Evolutionary conservation across 169 alveolate genomes (phyloP).

Genomic region (Cardiosporidium cionae): DNA sequence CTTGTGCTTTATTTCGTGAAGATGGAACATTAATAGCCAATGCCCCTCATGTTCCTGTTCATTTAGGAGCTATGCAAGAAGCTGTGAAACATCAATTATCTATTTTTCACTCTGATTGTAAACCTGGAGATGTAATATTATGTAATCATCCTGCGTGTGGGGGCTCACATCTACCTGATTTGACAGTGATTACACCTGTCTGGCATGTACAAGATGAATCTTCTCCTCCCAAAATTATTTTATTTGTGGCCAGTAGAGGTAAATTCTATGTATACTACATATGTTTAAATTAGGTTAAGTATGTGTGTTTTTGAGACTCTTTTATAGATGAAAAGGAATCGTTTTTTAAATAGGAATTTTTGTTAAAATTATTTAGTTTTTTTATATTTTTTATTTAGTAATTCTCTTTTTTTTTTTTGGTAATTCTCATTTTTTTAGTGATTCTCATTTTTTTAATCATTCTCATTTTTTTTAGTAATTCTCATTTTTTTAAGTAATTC

Average conservation of each 20-base stretch:
- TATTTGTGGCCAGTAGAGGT: neutral
- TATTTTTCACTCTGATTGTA: neutral
- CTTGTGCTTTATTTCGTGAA: slow-evolving; percentile 67
- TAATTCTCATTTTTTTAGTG: too few species aligned
- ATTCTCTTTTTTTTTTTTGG: too few species aligned
- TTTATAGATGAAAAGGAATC: too few species aligned
- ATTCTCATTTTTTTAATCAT: too few species aligned
- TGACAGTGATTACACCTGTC: slow-evolving; percentile 74
- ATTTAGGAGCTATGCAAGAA: slow-evolving; percentile 73
- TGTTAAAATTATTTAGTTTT: too few species aligned
- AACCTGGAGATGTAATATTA: slow-evolving; percentile 43
- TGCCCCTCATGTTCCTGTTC: slow-evolving; percentile 84
- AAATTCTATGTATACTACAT: too few species aligned
- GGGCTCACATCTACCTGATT: slow-evolving; percentile 79
- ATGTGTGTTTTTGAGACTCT: too few species aligned
- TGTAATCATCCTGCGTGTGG: slow-evolving; percentile 70
- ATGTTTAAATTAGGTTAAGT: too few species aligned
- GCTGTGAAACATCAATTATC: slow-evolving; percentile 34
- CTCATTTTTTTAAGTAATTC: too few species aligned
- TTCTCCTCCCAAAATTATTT: neutral
- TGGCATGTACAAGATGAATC: slow-evolving; percentile 29
- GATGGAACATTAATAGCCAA: slow-evolving; percentile 69
- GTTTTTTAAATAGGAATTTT: too few species aligned
- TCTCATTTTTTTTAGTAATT: too few species aligned
- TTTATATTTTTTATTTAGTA: too few species aligned